These are phyloP conservation scores for Suillus ampliporus DNA, from an alignment of 768 basidiomycete genomes.

Conservation along the genomic window DNA sequence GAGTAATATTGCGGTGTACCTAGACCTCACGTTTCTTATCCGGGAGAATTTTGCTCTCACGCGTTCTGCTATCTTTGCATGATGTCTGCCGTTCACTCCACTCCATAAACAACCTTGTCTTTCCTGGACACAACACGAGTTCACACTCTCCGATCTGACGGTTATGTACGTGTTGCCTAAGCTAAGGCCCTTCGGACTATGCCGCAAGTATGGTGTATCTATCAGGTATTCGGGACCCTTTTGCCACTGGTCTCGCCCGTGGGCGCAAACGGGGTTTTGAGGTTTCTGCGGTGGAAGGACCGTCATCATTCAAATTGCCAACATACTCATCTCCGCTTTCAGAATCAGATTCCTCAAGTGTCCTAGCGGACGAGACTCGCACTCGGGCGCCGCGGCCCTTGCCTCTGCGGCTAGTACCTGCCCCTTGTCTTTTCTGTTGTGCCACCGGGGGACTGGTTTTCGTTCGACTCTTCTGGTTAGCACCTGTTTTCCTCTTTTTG, in stretches of 20 bases:
- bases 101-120: neutral
- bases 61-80: neutral
- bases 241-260: slow-evolving; percentile 41
- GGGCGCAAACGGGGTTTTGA: slow-evolving; percentile 44
- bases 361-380: neutral
- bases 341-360: slow-evolving; percentile 14
- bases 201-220: slow-evolving; percentile 9
- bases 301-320: slow-evolving; percentile 17
- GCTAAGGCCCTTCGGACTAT: slow-evolving; percentile 9
- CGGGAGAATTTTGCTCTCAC: neutral
- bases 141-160: neutral
- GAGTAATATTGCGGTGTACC: slow-evolving; percentile 32
- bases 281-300: slow-evolving; percentile 9
- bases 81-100: neutral
- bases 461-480: slow-evolving; percentile 20
- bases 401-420: slow-evolving; percentile 7
- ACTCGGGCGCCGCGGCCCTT: neutral
- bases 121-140: slow-evolving; percentile 1
- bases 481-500: slow-evolving; percentile 38
- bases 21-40: slow-evolving; percentile 18
- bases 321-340: slow-evolving; percentile 27
- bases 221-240: slow-evolving; percentile 12
- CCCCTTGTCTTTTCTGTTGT: neutral
- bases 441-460: neutral
- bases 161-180: slow-evolving; percentile 1